Percentiles rank a stretch among this genome's conserved stretches.
Evolutionary conservation across 306 rosid genomes (phyloP).

Genomic region (Corylus heterophylla): DNA sequence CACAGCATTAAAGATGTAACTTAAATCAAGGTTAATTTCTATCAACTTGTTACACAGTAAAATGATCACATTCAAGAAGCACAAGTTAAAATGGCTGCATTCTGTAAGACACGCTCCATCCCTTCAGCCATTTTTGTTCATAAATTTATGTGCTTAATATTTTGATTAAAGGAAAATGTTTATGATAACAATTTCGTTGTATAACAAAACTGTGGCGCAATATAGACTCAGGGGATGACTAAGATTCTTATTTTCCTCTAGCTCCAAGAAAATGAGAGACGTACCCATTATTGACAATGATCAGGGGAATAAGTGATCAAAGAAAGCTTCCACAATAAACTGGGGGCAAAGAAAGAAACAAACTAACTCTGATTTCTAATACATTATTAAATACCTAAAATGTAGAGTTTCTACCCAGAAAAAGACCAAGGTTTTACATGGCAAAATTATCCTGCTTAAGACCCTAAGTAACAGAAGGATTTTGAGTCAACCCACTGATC

Average conservation of each 20-base stretch:
- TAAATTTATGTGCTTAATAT: neutral
- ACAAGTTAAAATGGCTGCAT: neutral
- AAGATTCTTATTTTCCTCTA: slow-evolving; percentile 2
- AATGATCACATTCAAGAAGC: slow-evolving; percentile 4
- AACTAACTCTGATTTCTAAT: too few species aligned
- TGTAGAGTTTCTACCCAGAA: neutral
- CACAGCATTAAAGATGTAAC: neutral
- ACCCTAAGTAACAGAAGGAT: neutral
- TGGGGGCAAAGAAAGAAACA: neutral
- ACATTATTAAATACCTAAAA: neutral
- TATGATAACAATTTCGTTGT: neutral
- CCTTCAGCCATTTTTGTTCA: slow-evolving; percentile 3
- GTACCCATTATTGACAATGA: neutral
- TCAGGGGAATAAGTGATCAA: neutral
- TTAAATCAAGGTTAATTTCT: neutral
- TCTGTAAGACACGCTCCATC: slow-evolving; percentile 2
- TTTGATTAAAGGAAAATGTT: neutral
- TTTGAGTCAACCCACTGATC: neutral
- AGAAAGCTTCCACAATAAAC: neutral
- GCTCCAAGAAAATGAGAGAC: neutral
- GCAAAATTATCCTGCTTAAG: neutral
- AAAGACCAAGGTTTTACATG: neutral
- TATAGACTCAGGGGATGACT: neutral
- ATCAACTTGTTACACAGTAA: slow-evolving; percentile 4
- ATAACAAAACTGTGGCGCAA: neutral